phyloP scores from a whole-genome alignment of 192 early-diverging fungal species.

The Podila epicladia region DNA sequence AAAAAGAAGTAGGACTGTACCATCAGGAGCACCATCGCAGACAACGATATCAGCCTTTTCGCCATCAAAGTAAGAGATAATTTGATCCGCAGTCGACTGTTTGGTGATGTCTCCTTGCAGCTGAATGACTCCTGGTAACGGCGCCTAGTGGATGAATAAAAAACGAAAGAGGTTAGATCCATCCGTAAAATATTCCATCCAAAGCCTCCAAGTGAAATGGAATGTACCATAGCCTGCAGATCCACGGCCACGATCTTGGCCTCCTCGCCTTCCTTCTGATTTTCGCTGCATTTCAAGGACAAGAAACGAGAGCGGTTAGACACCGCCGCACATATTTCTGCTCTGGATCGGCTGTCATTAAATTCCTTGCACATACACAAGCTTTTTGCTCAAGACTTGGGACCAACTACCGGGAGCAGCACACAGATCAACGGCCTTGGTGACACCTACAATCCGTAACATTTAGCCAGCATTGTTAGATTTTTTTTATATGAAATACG shows the following conservation, averaged over 20 bases:
- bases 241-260: conserved; percentile 95
- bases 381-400: conserved; percentile 82
- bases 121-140: conserved; percentile 91
- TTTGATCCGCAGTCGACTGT: conserved; percentile 88
- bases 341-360: background rate
- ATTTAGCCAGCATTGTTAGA: background rate
- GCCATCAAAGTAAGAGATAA: conserved; percentile 90
- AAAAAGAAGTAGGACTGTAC: conserved; percentile 49
- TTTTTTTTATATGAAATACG: background rate
- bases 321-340: too few relatives aligned
- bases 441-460: conserved; percentile 64
- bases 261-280: conserved; percentile 58
- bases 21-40: conserved; percentile 96
- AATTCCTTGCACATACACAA: conserved; percentile 52
- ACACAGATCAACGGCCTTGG: conserved; percentile 93
- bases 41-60: conserved; percentile 92
- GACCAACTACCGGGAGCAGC: conserved; percentile 98
- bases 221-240: conserved; percentile 88
- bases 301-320: background rate
- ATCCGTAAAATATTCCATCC: background rate
- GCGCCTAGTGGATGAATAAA: conserved; percentile 63
- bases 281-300: conserved; percentile 54
- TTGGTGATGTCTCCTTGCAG: conserved; percentile 99
- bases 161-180: background rate
- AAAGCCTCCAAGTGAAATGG: too few relatives aligned